Base-by-base conservation (phyloP, 768 basidiomycete genomes). In the Boletales sp. region DNA sequence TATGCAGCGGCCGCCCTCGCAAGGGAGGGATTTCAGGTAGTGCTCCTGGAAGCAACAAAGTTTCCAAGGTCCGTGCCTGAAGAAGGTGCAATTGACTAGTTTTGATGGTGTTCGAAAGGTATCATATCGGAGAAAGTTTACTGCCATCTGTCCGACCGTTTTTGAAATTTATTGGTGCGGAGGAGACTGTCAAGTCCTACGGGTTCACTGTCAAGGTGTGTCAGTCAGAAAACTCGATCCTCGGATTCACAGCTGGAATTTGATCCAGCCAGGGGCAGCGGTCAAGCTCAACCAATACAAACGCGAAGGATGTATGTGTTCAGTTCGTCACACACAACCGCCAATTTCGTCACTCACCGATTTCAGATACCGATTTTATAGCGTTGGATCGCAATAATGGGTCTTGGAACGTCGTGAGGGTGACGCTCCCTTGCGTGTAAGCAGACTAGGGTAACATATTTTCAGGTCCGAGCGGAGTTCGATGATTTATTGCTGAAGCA, bases 101-200 rank as follows among this genome's bases (percentile, higher is more conserved):
- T 21, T 34, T 48, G 18, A 52, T 6, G 4, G 21, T 7, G 3
- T 31, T 18, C n/a, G 31, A 44, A 34, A 53, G 57, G 21, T 57
- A 57, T 33, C 57, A 57, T 47, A 53, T 57, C 3, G 54, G 57
- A 25, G 57, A 57, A 41, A 57, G 48, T 13, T 8, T 56, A 11
- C 34, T 57, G 5, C 32, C 54, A 7, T 56, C 55, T 4, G 48
- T 39, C 1, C 47, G 42, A 2, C 46, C 45, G 17, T 57, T 57
- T 33, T 38, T 53, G 38, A 42, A 17, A 17, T 56, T 57, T 5
- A 40, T 56, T 1, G 56, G 18, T 0, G 55, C 55, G 8, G 54
- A 57, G 11, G 50, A 53, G 3, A 12, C 11, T 4, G 39, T 57
- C 13, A 41, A 31, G n/a, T 46, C 39, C 25, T 41, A 57, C 12